Conservation (phyloP, 768 basidiomycete genomes). For the Boletus tylopilopsis region DNA sequence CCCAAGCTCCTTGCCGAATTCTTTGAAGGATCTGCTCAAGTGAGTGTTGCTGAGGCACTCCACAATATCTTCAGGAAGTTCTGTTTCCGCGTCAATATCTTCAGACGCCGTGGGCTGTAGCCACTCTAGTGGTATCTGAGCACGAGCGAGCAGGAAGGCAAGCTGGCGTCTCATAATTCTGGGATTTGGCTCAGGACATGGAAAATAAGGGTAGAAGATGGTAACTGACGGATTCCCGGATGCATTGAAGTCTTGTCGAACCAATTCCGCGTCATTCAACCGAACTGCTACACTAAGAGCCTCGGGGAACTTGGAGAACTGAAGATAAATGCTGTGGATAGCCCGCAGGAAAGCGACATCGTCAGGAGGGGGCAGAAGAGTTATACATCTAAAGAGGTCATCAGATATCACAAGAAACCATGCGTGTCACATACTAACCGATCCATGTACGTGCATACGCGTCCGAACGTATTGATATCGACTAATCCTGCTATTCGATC, state of each 20-base stretch:
- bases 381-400: slow-evolving; percentile 60
- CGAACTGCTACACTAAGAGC: slow-evolving; percentile 84
- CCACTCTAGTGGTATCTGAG: slow-evolving; percentile 90
- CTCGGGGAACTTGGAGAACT: slow-evolving; percentile 86
- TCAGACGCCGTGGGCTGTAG: slow-evolving; percentile 52
- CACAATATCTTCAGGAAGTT: slow-evolving; percentile 75
- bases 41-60: slow-evolving; percentile 85
- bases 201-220: neutral
- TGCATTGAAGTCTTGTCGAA: slow-evolving; percentile 84
- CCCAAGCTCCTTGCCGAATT: slow-evolving; percentile 91
- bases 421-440: slow-evolving; percentile 47
- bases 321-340: slow-evolving; percentile 84
- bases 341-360: slow-evolving; percentile 86
- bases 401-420: slow-evolving; percentile 2
- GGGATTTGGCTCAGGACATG: neutral
- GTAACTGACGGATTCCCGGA: slow-evolving; percentile 79
- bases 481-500: slow-evolving; percentile 72
- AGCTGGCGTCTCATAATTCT: slow-evolving; percentile 94
- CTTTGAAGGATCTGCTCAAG: slow-evolving; percentile 79
- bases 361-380: slow-evolving; percentile 88
- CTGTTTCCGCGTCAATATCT: slow-evolving; percentile 55
- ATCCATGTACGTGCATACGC: slow-evolving; percentile 97
- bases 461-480: slow-evolving; percentile 80
- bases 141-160: slow-evolving; percentile 88
- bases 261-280: slow-evolving; percentile 73